A percentile compares a stretch with the other conserved stretches of the same genome.
These are phyloP conservation scores for Plasmodium knowlesi DNA, from an alignment of 169 alveolate species.

Conservation along the genomic window DNA sequence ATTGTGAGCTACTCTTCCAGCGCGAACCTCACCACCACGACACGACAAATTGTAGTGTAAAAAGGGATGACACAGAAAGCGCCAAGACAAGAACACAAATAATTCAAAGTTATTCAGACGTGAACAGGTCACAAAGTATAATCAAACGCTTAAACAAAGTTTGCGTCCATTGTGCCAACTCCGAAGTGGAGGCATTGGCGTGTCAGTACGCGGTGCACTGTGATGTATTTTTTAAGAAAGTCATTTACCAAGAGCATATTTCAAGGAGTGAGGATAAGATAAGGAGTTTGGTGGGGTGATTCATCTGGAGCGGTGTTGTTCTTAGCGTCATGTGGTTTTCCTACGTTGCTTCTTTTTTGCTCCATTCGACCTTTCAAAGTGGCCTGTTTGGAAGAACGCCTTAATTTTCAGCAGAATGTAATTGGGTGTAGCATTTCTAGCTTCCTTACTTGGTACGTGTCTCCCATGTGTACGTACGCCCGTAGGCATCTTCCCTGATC, in stretches of 20 bases:
- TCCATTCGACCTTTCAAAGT: not conserved
- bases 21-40: slow-evolving; percentile 1
- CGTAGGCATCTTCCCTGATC: not conserved
- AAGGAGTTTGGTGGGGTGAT: not conserved
- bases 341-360: not conserved
- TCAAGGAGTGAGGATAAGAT: slow-evolving; percentile 34
- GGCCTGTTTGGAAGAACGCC: not conserved
- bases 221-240: slow-evolving; percentile 64
- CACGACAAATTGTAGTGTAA: slow-evolving; percentile 3
- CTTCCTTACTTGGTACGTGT: not conserved
- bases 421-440: not conserved
- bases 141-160: slow-evolving; percentile 63
- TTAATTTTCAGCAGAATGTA: not conserved
- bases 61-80: slow-evolving; percentile 1
- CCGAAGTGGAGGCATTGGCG: slow-evolving; percentile 74
- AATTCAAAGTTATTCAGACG: slow-evolving; percentile 28
- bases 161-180: slow-evolving; percentile 75
- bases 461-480: not conserved
- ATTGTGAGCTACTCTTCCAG: slow-evolving; percentile 17
- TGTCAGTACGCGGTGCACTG: slow-evolving; percentile 81
- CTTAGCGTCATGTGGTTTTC: not conserved
- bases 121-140: slow-evolving; percentile 56
- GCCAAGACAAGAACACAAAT: slow-evolving; percentile 23
- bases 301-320: not conserved
- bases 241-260: slow-evolving; percentile 58